phyloP scores from a whole-genome alignment of 257 asterid species.

The Solanum clarkiae region DNA sequence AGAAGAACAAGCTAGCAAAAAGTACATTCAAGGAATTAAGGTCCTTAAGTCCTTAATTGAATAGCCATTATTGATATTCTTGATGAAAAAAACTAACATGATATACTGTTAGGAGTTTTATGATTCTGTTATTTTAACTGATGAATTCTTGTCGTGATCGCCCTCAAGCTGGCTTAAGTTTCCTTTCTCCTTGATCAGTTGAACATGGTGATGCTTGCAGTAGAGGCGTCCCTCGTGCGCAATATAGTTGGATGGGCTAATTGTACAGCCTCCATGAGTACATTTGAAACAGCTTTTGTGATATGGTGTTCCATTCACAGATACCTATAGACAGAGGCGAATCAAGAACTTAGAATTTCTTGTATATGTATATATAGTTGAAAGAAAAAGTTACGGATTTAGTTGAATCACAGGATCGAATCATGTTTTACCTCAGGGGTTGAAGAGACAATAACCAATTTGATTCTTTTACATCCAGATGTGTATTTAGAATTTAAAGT shows the following conservation, averaged over 20 bases:
- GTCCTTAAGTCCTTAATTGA: background rate
- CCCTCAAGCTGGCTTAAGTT: slow-evolving; percentile 95
- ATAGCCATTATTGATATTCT: background rate
- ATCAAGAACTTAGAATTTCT: background rate
- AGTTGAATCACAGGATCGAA: background rate
- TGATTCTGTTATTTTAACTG: slow-evolving; percentile 3
- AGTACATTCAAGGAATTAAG: background rate
- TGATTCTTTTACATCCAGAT: background rate
- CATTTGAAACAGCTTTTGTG: slow-evolving; percentile 92
- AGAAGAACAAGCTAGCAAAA: background rate
- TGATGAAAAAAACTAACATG: background rate
- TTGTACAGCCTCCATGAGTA: slow-evolving; percentile 79
- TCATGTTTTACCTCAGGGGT: background rate
- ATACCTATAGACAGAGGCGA: slow-evolving; percentile 29
- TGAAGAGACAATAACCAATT: background rate
- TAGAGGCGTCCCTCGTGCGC: slow-evolving; percentile 90
- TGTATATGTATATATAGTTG: background rate
- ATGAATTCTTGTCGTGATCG: slow-evolving; percentile 32
- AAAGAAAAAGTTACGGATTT: background rate
- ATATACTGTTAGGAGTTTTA: background rate
- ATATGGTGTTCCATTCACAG: slow-evolving; percentile 78
- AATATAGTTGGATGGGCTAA: slow-evolving; percentile 85
- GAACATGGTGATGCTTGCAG: slow-evolving; percentile 94
- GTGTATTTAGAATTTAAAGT: background rate
- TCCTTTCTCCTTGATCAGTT: slow-evolving; percentile 96